phyloP scores from a whole-genome alignment of 2,329 filamentous ascomycete species.

The Cytospora piceae region DNA sequence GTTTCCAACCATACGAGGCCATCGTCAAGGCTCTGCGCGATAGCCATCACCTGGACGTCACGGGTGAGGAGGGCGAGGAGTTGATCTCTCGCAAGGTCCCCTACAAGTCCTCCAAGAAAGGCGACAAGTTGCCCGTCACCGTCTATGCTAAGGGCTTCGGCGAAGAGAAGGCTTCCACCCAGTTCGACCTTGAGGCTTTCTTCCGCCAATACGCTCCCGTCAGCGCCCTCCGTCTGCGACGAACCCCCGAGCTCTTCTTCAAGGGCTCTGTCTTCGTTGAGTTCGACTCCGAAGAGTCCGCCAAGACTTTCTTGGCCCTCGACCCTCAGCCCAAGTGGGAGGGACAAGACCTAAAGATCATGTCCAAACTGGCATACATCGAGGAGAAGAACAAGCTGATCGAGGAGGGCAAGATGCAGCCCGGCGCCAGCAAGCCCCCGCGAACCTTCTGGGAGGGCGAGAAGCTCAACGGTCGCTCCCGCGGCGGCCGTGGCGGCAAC shows the following conservation, averaged over 20 bases:
- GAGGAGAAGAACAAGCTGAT: conserved; percentile 77
- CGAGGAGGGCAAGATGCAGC: conserved; percentile 68
- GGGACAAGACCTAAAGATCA: conserved; percentile 76
- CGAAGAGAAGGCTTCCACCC: conserved; percentile 77
- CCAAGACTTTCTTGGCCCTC: conserved; percentile 77
- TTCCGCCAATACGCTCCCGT: conserved; percentile 80
- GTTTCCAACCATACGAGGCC: conserved; percentile 85
- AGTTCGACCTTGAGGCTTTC: conserved; percentile 93
- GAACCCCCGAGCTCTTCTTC: conserved; percentile 72
- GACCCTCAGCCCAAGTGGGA: conserved; percentile 86
- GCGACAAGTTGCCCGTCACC: conserved; percentile 71
- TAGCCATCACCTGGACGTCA: conserved; percentile 72
- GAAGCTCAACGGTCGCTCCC: conserved; percentile 35
- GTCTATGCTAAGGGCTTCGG: conserved; percentile 96
- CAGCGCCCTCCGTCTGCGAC: conserved; percentile 84
- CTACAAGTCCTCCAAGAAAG: conserved; percentile 60
- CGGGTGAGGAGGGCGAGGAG: conserved; percentile 74
- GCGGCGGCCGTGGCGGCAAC: conserved; percentile 45
- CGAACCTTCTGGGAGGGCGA: conserved; percentile 54
- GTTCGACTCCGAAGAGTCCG: conserved; percentile 78
- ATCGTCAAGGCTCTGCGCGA: conserved; percentile 83
- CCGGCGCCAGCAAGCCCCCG: conserved; percentile 50
- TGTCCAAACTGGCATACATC: conserved; percentile 87
- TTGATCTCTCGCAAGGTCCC: conserved; percentile 76
- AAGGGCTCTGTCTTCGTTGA: conserved; percentile 98